A percentile compares a stretch with the other conserved stretches of the same genome.
Conservation (phyloP, 495 filamentous ascomycete genomes). For the Penicillium dipodomyicola region DNA sequence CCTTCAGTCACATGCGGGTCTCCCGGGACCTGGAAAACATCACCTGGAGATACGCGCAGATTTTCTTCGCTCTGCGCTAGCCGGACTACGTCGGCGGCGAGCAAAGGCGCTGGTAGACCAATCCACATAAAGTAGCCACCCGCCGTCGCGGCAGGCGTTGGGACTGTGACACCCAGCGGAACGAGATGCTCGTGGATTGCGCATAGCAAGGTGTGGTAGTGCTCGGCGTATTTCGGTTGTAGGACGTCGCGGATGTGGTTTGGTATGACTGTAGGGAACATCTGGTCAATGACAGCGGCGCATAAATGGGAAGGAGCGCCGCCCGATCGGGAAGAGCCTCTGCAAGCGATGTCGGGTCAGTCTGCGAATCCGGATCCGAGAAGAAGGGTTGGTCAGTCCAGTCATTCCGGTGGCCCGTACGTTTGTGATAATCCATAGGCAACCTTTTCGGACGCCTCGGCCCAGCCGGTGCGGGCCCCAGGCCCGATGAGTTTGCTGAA, state of each 20-base stretch:
- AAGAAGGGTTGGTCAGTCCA: not conserved
- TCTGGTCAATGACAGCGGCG: slow-evolving; percentile 60
- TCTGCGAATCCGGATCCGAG: slow-evolving; percentile 3
- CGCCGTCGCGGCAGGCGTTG: slow-evolving; percentile 30
- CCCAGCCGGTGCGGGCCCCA: slow-evolving; percentile 78
- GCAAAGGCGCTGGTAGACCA: slow-evolving; percentile 51
- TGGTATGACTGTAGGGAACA: slow-evolving; percentile 55
- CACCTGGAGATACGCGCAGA: slow-evolving; percentile 61
- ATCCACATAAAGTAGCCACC: slow-evolving; percentile 88
- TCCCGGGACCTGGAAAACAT: slow-evolving; percentile 64
- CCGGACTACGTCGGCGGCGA: slow-evolving; percentile 54
- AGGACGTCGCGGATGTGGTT: slow-evolving; percentile 49
- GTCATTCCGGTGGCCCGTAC: slow-evolving; percentile 40
- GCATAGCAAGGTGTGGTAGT: slow-evolving; percentile 52
- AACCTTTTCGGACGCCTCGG: slow-evolving; percentile 67
- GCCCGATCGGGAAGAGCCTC: slow-evolving; percentile 67
- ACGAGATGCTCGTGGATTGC: slow-evolving; percentile 56
- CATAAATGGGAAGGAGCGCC: slow-evolving; percentile 72
- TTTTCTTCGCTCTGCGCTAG: slow-evolving; percentile 54
- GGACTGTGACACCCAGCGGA: slow-evolving; percentile 56
- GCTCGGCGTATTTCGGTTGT: slow-evolving; percentile 52
- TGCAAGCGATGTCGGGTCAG: slow-evolving; percentile 24
- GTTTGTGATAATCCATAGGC: slow-evolving; percentile 63
- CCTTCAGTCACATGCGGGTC: slow-evolving; percentile 41
- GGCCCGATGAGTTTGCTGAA: slow-evolving; percentile 86